phyloP scores from a whole-genome alignment of 148 eudicot genomes.

The Linanthus parryae region DNA sequence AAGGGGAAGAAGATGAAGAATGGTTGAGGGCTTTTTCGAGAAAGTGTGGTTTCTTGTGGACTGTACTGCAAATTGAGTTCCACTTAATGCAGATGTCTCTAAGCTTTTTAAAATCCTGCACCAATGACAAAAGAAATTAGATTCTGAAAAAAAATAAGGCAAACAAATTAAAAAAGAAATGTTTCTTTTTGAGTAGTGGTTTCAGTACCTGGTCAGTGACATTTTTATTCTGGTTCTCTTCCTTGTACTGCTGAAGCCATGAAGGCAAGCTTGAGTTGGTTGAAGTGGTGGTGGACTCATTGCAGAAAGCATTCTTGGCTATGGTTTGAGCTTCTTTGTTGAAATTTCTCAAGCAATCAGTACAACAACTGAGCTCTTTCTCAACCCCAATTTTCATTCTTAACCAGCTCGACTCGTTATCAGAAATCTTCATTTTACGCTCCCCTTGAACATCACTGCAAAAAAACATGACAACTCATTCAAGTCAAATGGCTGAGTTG shows the following conservation, averaged over 20 bases:
- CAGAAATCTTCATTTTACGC: constrained; percentile 23
- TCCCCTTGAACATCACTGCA: constrained; percentile 30
- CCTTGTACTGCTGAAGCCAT: constrained; percentile 69
- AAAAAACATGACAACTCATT: constrained; percentile 4
- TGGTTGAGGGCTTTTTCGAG: constrained; percentile 34
- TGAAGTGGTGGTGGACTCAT: constrained; percentile 23
- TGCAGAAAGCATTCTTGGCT: background rate
- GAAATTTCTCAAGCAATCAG: constrained; percentile 40
- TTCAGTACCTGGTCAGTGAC: constrained; percentile 42
- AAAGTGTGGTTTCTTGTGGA: constrained; percentile 36
- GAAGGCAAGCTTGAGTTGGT: constrained; percentile 49
- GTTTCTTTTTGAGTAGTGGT: too few relatives aligned
- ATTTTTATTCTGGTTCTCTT: constrained; percentile 29
- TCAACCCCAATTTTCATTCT: constrained; percentile 22
- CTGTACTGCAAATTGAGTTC: constrained; percentile 64
- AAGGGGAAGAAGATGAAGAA: constrained; percentile 42
- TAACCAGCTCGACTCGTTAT: constrained; percentile 34
- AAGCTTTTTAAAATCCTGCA: constrained; percentile 42
- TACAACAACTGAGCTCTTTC: constrained; percentile 51
- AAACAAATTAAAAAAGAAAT: too few relatives aligned
- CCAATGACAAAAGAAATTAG: constrained; percentile 5
- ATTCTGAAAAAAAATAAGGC: too few relatives aligned
- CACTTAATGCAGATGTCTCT: constrained; percentile 74
- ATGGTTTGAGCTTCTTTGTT: constrained; percentile 27
- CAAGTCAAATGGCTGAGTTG: too few relatives aligned